Evolutionary conservation across 768 basidiomycete genomes (phyloP).

Genomic region (Lyophyllum decastes): DNA sequence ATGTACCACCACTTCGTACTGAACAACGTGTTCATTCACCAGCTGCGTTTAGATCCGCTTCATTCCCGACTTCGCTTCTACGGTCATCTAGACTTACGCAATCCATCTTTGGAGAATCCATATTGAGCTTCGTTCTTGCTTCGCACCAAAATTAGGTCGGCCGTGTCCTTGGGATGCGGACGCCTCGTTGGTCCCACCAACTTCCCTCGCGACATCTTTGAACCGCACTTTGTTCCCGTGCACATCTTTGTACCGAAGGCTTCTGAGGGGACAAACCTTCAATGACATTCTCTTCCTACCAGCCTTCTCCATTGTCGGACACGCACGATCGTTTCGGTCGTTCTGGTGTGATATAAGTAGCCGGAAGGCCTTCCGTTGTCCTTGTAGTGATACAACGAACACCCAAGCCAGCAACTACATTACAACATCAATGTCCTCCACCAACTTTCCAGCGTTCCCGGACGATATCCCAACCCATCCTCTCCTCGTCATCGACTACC

Average conservation of each 20-base stretch:
- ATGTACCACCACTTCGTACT: neutral
- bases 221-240: neutral
- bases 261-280: too few species aligned
- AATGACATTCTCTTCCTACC: too few species aligned
- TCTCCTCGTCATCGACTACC: constrained; percentile 56
- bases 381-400: neutral
- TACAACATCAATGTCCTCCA: neutral
- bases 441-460: constrained; percentile 44
- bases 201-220: neutral
- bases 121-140: too few species aligned
- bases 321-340: too few species aligned
- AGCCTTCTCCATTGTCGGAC: too few species aligned
- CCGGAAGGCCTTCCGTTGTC: neutral
- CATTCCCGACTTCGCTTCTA: neutral
- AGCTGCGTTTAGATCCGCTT: too few species aligned
- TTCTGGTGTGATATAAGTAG: too few species aligned
- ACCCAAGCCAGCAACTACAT: too few species aligned
- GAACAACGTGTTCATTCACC: neutral
- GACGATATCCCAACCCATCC: constrained; percentile 53
- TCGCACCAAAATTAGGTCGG: neutral
- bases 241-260: neutral
- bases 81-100: neutral
- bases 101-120: neutral
- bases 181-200: neutral
- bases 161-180: neutral